Base-by-base conservation (phyloP, 2,329 filamentous ascomycete species). In the Colletotrichum echinochloae region DNA sequence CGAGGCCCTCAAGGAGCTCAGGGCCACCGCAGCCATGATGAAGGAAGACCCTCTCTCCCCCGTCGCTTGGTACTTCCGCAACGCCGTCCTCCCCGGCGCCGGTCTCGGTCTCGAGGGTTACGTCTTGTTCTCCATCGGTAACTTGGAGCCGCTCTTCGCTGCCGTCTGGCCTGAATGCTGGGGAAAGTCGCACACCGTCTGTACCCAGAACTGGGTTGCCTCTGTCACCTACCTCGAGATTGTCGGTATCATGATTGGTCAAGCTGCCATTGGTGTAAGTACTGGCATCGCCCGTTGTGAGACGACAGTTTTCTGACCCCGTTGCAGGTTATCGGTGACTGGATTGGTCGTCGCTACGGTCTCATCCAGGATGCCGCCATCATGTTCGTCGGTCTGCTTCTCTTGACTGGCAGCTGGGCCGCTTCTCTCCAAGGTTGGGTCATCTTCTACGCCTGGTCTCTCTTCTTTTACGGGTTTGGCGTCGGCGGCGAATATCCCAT, bases 91-190 rank as follows among this genome's bases (percentile, higher is more conserved):
- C 69, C 95, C 95, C 60, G 95, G 95, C 82, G 94, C 94, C 74
- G 95, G 95, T 79, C 89, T 98, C 61, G 92, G 94, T 79, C 88
- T 98, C 35, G 95, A 98, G 87, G 95, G 94, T 76, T 98, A 98
- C 78, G 95, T 98, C 51, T 88, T 98, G 26, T 98, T 98, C 86
- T 98, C 95, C 73, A 98, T 98, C 75, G 95, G 95, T 69, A 98
- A 97, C 81, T 85, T 98, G 74, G 90, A 92, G 78, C 93, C 95
- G 5, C 87, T 98, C 14, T 95, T 97, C 78, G 82, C 89, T 72
- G 86, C 89, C 41, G 89, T 90, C 7, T 98, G 95, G 87, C 88
- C 90, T 1, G 75, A 83, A 4, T 98, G 95, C 85, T 98, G 95
- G 95, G 85, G 84, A 16, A 83, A 85, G 30, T 79, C 78, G 0